Conservation (phyloP, 2,329 filamentous ascomycete species). For the Lachnellula suecica region DNA sequence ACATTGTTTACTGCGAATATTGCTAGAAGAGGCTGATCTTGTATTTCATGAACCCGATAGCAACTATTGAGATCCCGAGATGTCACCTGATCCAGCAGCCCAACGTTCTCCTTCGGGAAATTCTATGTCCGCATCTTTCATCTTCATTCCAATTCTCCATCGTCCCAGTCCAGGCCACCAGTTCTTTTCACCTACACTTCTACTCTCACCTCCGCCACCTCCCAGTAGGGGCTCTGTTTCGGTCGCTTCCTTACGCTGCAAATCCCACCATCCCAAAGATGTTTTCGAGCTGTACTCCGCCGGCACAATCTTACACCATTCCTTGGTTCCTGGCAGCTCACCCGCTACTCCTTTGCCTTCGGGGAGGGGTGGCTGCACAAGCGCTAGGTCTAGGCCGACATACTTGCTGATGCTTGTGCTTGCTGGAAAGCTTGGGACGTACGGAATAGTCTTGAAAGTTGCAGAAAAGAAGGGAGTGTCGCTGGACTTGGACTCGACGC, state of each 20-base stretch:
- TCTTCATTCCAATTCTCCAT: slow-evolving; percentile 40
- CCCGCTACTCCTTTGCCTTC: slow-evolving; percentile 36
- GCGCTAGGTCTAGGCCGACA: slow-evolving; percentile 41
- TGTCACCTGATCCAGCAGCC: slow-evolving; percentile 11
- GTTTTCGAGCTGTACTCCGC: slow-evolving; percentile 31
- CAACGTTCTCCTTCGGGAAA: slow-evolving; percentile 33
- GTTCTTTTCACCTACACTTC: slow-evolving; percentile 39
- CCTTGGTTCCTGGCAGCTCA: slow-evolving; percentile 46
- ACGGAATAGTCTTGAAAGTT: slow-evolving; percentile 42
- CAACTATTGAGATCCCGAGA: too few species aligned
- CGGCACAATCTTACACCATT: slow-evolving; percentile 44
- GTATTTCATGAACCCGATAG: too few species aligned
- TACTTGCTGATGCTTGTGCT: slow-evolving; percentile 38
- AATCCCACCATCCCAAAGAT: slow-evolving; percentile 47
- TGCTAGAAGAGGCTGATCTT: too few species aligned
- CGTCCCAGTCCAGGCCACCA: slow-evolving; percentile 48
- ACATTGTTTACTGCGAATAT: too few species aligned
- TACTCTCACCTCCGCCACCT: slow-evolving; percentile 3
- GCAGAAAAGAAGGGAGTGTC: slow-evolving; percentile 45
- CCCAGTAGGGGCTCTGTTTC: slow-evolving; percentile 12
- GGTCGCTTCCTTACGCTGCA: slow-evolving; percentile 38
- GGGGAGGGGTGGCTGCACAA: slow-evolving; percentile 51
- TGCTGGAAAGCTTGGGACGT: slow-evolving; percentile 44
- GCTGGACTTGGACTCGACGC: slow-evolving; percentile 28
- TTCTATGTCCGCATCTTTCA: slow-evolving; percentile 32